These are phyloP conservation scores for Schoenoplectus triqueter DNA, from an alignment of 202 grass and related monocot species.

Conservation along the genomic window DNA sequence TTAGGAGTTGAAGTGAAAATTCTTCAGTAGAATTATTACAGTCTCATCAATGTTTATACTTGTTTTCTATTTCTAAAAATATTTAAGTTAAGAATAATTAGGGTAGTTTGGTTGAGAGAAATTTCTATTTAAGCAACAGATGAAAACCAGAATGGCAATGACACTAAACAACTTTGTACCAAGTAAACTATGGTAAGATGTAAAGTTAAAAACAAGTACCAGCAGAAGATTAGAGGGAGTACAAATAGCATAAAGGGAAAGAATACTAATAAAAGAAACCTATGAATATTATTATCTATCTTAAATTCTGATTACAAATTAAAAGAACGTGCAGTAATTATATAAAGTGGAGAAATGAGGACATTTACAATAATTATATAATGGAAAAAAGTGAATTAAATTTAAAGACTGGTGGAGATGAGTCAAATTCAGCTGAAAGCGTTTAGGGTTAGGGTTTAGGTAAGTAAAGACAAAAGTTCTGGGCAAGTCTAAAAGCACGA, in stretches of 20 bases:
- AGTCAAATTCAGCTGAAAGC: not conserved
- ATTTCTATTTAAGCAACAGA: not conserved
- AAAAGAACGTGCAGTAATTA: not conserved
- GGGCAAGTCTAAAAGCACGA: too few species aligned
- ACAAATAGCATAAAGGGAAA: not conserved
- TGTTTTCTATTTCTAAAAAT: not conserved
- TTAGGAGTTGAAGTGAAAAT: not conserved
- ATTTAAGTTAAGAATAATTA: not conserved
- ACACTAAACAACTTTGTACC: not conserved
- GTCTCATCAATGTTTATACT: not conserved
- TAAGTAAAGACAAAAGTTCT: too few species aligned
- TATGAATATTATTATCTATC: not conserved
- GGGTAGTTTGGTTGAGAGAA: not conserved
- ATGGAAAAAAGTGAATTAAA: not conserved
- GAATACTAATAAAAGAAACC: not conserved
- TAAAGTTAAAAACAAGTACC: not conserved
- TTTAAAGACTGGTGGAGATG: not conserved
- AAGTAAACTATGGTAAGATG: not conserved
- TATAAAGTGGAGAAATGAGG: not conserved
- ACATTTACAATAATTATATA: not conserved
- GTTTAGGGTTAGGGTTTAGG: too few species aligned
- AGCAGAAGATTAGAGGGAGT: not conserved
- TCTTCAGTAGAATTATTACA: not conserved
- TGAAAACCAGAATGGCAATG: not conserved
- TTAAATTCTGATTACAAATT: not conserved